Conservation (phyloP, 306 rosid genomes). For the Mimosa bimucronata region DNA sequence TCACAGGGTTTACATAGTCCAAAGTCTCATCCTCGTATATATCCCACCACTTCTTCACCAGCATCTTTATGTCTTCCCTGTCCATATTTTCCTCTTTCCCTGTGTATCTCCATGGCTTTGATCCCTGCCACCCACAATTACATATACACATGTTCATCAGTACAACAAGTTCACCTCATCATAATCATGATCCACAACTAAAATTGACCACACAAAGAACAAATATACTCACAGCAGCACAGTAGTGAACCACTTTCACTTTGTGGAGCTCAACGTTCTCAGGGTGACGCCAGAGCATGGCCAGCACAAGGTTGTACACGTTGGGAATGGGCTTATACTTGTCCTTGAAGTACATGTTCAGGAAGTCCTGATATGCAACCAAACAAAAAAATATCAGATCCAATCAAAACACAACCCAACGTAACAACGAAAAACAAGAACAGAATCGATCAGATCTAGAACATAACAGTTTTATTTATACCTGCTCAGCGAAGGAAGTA, state of each 20-base stretch:
- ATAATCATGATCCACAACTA: background rate
- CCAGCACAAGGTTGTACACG: conserved; percentile 67
- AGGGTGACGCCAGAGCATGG: conserved; percentile 88
- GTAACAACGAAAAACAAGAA: background rate
- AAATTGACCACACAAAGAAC: background rate
- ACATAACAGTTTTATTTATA: background rate
- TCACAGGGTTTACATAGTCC: conserved; percentile 40
- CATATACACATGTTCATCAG: background rate
- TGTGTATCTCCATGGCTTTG: conserved; percentile 91
- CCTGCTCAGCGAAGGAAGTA: conserved; percentile 89
- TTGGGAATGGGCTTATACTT: conserved; percentile 67
- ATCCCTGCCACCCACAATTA: conserved; percentile 56
- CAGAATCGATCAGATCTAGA: background rate
- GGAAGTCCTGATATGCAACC: conserved; percentile 56
- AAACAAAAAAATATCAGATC: no score
- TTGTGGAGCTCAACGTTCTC: conserved; percentile 63
- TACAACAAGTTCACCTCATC: background rate
- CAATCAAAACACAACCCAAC: background rate
- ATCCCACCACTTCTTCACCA: conserved; percentile 84
- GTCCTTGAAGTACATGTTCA: conserved; percentile 68
- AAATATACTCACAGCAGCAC: conserved; percentile 68
- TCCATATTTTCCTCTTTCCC: conserved; percentile 84
- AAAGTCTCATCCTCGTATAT: conserved; percentile 69
- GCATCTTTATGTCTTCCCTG: conserved; percentile 71
- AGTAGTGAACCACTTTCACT: conserved; percentile 80